Evolutionary conservation across 192 early-diverging fungal genomes (phyloP).

Genomic region (Spinellus fusiger): DNA sequence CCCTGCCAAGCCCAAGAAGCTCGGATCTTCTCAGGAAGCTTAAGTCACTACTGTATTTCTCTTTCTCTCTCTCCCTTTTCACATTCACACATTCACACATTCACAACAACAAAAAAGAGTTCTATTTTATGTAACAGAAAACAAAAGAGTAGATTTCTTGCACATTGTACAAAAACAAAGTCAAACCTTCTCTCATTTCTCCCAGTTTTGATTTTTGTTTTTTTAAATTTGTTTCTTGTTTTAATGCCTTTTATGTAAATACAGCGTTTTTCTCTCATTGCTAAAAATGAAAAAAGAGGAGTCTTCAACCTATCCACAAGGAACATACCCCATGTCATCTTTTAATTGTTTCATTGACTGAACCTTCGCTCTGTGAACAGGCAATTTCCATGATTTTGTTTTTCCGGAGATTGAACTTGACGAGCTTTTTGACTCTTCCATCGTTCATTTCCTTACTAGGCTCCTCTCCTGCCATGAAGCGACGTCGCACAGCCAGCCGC

Average conservation of each 20-base stretch:
- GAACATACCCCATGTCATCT: too few relatives aligned
- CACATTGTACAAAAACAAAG: background rate
- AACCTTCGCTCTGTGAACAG: too few relatives aligned
- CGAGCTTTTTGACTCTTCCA: background rate
- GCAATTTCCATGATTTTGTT: constrained; percentile 22
- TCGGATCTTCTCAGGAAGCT: constrained; percentile 33
- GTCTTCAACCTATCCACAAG: too few relatives aligned
- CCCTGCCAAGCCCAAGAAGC: constrained; percentile 55
- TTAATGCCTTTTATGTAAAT: too few relatives aligned
- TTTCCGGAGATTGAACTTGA: constrained; percentile 26
- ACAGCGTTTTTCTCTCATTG: too few relatives aligned
- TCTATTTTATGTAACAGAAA: background rate
- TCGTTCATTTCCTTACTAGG: background rate
- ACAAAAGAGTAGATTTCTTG: background rate
- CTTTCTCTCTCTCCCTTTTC: constrained; percentile 5
- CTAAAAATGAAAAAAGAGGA: too few relatives aligned
- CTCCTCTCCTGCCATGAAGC: background rate
- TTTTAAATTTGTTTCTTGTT: too few relatives aligned
- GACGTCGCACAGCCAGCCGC: constrained; percentile 4
- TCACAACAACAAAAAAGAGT: background rate
- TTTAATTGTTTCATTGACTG: too few relatives aligned
- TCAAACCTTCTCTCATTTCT: too few relatives aligned
- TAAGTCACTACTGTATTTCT: constrained; percentile 18
- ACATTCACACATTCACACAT: background rate
- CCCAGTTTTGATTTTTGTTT: too few relatives aligned